Conservation (phyloP, 371 early-diverging fungal species). For the Mucor velutinosus region DNA sequence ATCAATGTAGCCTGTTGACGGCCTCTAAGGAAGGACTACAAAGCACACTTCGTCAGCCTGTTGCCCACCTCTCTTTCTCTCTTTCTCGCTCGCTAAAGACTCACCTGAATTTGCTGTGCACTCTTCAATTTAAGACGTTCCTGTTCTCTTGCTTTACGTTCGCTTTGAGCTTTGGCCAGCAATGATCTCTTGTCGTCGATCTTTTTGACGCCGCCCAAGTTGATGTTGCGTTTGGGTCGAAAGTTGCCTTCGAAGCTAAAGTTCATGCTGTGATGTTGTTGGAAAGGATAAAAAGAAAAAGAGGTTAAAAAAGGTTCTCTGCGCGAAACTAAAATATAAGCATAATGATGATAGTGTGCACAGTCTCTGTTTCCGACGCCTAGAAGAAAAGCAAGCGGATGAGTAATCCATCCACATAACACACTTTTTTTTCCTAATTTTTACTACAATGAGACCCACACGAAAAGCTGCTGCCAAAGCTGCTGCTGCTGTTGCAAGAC, state of each 20-base stretch:
- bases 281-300: slow-evolving; percentile 2
- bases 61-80: too few relatives aligned
- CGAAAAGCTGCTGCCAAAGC: slow-evolving; percentile 25
- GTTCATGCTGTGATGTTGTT: slow-evolving; percentile 25
- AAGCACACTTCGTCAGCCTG: too few relatives aligned
- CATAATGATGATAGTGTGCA: neutral
- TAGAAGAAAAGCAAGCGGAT: neutral
- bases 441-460: slow-evolving; percentile 19
- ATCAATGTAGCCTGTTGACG: slow-evolving; percentile 26
- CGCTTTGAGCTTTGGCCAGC: slow-evolving; percentile 74
- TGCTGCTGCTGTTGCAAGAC: slow-evolving; percentile 15
- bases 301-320: neutral
- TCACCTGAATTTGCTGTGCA: slow-evolving; percentile 71
- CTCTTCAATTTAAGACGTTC: slow-evolving; percentile 64
- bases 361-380: neutral
- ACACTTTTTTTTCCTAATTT: neutral
- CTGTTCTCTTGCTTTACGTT: slow-evolving; percentile 72
- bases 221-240: slow-evolving; percentile 72
- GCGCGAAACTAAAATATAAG: neutral
- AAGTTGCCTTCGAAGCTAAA: slow-evolving; percentile 77
- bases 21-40: slow-evolving; percentile 47
- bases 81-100: neutral
- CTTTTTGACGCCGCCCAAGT: slow-evolving; percentile 74
- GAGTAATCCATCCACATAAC: neutral
- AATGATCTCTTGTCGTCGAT: slow-evolving; percentile 68